A percentile compares a stretch with the other conserved stretches of the same genome.
phyloP scores from a whole-genome alignment of 192 early-diverging fungal species.

The Spizellomyces sp. region DNA sequence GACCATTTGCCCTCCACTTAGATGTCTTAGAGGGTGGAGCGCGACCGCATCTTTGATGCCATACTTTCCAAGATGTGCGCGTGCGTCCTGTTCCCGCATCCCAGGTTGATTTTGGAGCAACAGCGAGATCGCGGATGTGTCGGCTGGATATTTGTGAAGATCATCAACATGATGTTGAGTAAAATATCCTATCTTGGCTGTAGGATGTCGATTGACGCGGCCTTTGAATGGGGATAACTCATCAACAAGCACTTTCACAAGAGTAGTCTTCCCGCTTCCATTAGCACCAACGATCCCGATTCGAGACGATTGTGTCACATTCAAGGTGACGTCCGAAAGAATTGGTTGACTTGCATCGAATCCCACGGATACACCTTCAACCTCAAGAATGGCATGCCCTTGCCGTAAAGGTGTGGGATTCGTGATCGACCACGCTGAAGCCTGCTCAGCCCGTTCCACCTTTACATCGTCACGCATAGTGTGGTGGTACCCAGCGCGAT shows the following conservation, averaged over 20 bases:
- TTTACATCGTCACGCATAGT: slow-evolving; percentile 23
- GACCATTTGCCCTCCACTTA: slow-evolving; percentile 84
- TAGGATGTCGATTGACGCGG: slow-evolving; percentile 59
- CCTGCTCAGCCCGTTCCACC: slow-evolving; percentile 45
- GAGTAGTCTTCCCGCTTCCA: slow-evolving; percentile 69
- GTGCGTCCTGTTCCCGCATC: slow-evolving; percentile 55
- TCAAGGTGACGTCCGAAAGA: slow-evolving; percentile 70
- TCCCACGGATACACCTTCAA: slow-evolving; percentile 60
- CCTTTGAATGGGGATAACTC: slow-evolving; percentile 64
- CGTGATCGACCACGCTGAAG: slow-evolving; percentile 66
- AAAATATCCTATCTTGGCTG: slow-evolving; percentile 77
- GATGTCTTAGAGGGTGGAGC: slow-evolving; percentile 55
- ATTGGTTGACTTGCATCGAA: slow-evolving; percentile 40
- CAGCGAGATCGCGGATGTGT: background rate
- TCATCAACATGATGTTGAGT: slow-evolving; percentile 83
- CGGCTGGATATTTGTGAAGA: slow-evolving; percentile 57
- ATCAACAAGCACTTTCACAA: slow-evolving; percentile 75
- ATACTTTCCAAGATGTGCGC: slow-evolving; percentile 77
- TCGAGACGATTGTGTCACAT: slow-evolving; percentile 65
- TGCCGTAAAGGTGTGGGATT: slow-evolving; percentile 69
- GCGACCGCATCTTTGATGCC: slow-evolving; percentile 61
- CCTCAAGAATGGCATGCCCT: slow-evolving; percentile 63
- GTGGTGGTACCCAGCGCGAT: slow-evolving; percentile 37
- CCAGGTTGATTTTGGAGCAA: background rate
- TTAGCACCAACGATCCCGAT: slow-evolving; percentile 84